A percentile compares a stretch with the other conserved stretches of the same genome.
These are phyloP conservation scores for Mortierella sp. DNA, from an alignment of 371 early-diverging fungal species.

Conservation along the genomic window DNA sequence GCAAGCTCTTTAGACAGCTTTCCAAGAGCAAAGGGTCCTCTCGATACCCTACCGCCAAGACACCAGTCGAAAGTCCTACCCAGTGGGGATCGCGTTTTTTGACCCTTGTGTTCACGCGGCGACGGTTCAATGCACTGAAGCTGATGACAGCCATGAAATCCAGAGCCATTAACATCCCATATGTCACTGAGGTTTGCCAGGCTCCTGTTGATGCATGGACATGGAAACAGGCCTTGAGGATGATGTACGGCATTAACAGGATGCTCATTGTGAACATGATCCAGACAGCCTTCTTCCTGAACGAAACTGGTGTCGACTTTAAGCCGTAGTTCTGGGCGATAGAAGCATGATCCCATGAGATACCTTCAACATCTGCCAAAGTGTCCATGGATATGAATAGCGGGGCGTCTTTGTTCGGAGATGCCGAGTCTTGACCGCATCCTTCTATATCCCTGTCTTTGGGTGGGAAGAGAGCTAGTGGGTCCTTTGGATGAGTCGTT, in stretches of 20 bases:
- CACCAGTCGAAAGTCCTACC: conserved; percentile 51
- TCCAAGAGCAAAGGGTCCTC: conserved; percentile 68
- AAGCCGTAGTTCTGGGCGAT: conserved; percentile 24
- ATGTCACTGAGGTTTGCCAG: conserved; percentile 52
- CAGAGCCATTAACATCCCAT: conserved; percentile 51
- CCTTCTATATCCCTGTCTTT: background rate
- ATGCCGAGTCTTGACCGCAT: background rate
- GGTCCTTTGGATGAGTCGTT: conserved; percentile 7
- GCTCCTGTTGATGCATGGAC: conserved; percentile 48
- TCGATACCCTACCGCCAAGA: conserved; percentile 72
- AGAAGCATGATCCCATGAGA: background rate
- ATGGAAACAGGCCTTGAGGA: conserved; percentile 51
- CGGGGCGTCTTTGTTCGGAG: background rate
- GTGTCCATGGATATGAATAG: background rate
- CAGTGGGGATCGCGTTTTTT: conserved; percentile 30
- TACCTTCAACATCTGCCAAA: background rate
- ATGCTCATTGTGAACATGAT: conserved; percentile 34
- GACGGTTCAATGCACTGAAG: conserved; percentile 44
- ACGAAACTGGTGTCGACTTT: conserved; percentile 36
- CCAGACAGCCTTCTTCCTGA: conserved; percentile 47
- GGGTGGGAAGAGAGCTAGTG: background rate
- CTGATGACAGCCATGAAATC: conserved; percentile 50
- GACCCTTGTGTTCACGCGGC: conserved; percentile 32
- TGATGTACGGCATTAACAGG: conserved; percentile 37
- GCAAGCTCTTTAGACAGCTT: conserved; percentile 66